These are phyloP conservation scores for Drechslerella stenobrocha DNA, from an alignment of 2,329 filamentous ascomycete genomes.

Conservation along the genomic window DNA sequence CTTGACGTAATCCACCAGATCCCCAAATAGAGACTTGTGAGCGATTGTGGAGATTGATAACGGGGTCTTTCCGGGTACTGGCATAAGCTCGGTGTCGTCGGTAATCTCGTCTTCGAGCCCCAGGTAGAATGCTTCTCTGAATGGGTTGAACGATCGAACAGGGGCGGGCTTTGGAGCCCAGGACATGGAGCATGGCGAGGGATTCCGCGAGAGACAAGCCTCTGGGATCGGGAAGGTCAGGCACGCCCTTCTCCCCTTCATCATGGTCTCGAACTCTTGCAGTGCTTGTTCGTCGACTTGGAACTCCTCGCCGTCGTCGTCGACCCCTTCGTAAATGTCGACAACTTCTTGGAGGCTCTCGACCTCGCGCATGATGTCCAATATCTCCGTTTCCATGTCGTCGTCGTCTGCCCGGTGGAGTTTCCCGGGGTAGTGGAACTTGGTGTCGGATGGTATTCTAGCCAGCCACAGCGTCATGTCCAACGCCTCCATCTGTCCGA, in stretches of 20 bases:
- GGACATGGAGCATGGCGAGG: constrained; percentile 39
- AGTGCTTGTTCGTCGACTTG: constrained; percentile 37
- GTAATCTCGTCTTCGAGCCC: constrained; percentile 44
- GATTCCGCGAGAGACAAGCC: constrained; percentile 33
- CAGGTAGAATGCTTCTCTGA: constrained; percentile 40
- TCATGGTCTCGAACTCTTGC: constrained; percentile 34
- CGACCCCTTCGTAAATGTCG: constrained; percentile 46
- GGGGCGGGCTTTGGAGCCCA: constrained; percentile 26
- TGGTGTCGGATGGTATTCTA: constrained; percentile 43
- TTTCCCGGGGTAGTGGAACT: constrained; percentile 39
- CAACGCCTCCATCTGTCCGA: constrained; percentile 47
- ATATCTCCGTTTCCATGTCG: constrained; percentile 47
- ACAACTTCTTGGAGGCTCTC: constrained; percentile 41
- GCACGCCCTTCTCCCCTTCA: constrained; percentile 24
- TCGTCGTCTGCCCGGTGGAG: constrained; percentile 42
- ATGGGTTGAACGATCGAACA: constrained; percentile 35
- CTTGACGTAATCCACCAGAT: constrained; percentile 46
- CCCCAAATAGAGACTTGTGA: constrained; percentile 44
- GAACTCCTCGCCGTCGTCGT: constrained; percentile 38
- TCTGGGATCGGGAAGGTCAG: constrained; percentile 45
- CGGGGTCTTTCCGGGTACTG: constrained; percentile 19
- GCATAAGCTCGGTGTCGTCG: constrained; percentile 41
- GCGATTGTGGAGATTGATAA: constrained; percentile 30
- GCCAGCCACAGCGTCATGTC: constrained; percentile 48
- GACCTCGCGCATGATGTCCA: constrained; percentile 47